Base-by-base conservation (phyloP, 2,329 filamentous ascomycete species). In the Nothophaeocryptopus gaeumannii region DNA sequence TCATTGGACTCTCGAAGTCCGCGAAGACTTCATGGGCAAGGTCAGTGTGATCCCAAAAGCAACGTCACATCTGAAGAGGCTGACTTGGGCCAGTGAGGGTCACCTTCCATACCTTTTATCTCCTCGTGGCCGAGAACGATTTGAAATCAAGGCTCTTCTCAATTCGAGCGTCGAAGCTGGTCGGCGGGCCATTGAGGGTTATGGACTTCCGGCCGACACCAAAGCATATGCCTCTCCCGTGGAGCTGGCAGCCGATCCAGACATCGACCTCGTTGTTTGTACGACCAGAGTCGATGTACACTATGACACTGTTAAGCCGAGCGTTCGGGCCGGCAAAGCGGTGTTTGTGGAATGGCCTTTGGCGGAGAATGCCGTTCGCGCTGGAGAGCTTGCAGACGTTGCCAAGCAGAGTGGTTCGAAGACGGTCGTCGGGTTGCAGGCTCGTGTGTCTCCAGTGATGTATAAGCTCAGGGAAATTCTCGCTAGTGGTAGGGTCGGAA, bases 31-130 rank as follows among this genome's bases (percentile, higher is more conserved):
- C 74, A 0, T 85, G 81, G 81, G 80, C 79, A 2, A 49, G 51
- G 54, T 54, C 16, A 11, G 39, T n/a, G 12, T 40, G 10, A 10
- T 29, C 10, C 5, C 10, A 39, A 5, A 8, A n/a, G 20, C 13
- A 29, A 39, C 11, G 13, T 39, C 7, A 30, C 12, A 14, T 10
- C 13, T 4, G 3, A 20, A 3, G 14, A 15, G 29, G 16, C 36
- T 51, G 44, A 54, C 47, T 13, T 14, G 0, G 8, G 13, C 7
- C 37, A 71, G 68, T 30, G 58, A 61, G 20, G 79, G 77, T 2
- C 82, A 85, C 58, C 73, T 85, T 0, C 80, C 83, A 0, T 84
- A 83, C 61, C 75, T 85, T 2, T 78, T 78, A 0, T 64, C 73
- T 0, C 72, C 74, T 7, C 70, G 69, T 12, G 59, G 61, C 2